Evolutionary conservation across 768 basidiomycete genomes (phyloP).

Genomic region (Tylopilus plumbeoviolaceoides): DNA sequence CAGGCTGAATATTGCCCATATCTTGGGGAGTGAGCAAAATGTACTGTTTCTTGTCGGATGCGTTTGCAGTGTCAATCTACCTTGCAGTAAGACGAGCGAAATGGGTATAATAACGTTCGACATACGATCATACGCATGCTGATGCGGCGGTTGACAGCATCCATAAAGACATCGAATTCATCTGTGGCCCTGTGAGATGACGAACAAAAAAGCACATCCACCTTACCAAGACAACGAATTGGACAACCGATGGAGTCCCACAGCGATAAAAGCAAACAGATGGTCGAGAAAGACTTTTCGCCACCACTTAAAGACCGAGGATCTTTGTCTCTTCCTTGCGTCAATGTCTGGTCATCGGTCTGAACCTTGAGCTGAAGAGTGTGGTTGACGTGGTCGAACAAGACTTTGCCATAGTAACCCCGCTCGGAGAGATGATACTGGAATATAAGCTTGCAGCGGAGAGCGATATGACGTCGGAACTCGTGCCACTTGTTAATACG

Average conservation of each 20-base stretch:
- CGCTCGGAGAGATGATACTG: conserved; percentile 77
- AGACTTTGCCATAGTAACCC: conserved; percentile 84
- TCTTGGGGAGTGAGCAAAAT: conserved; percentile 96
- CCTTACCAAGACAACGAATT: conserved; percentile 77
- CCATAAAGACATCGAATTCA: conserved; percentile 99
- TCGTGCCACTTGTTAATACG: conserved; percentile 80
- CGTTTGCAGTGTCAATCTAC: conserved; percentile 86
- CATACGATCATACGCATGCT: conserved; percentile 94
- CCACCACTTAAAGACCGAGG: conserved; percentile 87
- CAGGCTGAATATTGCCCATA: conserved; percentile 69
- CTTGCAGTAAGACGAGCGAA: conserved; percentile 6
- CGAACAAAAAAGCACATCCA: neutral
- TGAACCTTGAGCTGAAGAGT: conserved; percentile 71
- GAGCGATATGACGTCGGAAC: conserved; percentile 85
- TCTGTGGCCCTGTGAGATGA: conserved; percentile 43
- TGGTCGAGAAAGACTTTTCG: conserved; percentile 96
- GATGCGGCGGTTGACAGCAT: conserved; percentile 85
- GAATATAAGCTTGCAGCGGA: conserved; percentile 82
- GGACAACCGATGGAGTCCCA: conserved; percentile 97
- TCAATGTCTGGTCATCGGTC: conserved; percentile 73
- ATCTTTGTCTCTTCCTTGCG: conserved; percentile 74
- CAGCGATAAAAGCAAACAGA: conserved; percentile 87
- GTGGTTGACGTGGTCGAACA: conserved; percentile 74
- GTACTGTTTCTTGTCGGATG: conserved; percentile 86
- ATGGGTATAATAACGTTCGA: neutral